Percentiles rank a stretch among this genome's conserved stretches.
phyloP scores from a whole-genome alignment of 2,329 filamentous ascomycete species.

The Neofusicoccum cordaticola region DNA sequence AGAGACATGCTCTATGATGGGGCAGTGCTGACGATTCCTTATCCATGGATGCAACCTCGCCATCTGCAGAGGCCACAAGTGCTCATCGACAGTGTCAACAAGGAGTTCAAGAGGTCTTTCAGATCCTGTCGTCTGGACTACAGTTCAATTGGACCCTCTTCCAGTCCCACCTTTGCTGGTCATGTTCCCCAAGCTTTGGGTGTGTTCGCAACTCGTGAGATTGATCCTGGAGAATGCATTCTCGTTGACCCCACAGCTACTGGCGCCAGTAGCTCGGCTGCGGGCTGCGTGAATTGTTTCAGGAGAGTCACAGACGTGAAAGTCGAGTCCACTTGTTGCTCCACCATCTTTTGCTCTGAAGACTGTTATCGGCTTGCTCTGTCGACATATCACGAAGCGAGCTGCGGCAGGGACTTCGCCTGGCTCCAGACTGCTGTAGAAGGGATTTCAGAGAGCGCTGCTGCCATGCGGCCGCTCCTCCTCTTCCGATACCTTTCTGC shows the following conservation, averaged over 20 bases:
- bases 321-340: conserved; percentile 23
- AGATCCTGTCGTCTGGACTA: not conserved
- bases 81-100: conserved; percentile 16
- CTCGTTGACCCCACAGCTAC: conserved; percentile 20
- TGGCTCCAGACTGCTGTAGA: conserved; percentile 23
- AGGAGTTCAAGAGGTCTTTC: not conserved
- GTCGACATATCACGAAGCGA: conserved; percentile 25
- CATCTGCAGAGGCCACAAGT: conserved; percentile 14
- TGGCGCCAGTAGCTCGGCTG: conserved; percentile 22
- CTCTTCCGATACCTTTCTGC: conserved; percentile 29
- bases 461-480: conserved; percentile 27
- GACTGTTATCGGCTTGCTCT: conserved; percentile 26
- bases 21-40: conserved; percentile 21
- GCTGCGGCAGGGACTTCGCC: conserved; percentile 30
- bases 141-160: not conserved
- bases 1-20: conserved; percentile 21
- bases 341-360: conserved; percentile 26
- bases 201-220: not conserved
- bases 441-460: conserved; percentile 21
- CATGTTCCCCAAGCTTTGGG: not conserved
- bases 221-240: conserved; percentile 22
- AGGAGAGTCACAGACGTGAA: conserved; percentile 20
- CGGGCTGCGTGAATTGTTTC: conserved; percentile 26
- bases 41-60: conserved; percentile 20
- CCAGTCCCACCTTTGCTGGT: not conserved